phyloP scores from a whole-genome alignment of 2,329 filamentous ascomycete species.

The Aspergillus carbonarius region DNA sequence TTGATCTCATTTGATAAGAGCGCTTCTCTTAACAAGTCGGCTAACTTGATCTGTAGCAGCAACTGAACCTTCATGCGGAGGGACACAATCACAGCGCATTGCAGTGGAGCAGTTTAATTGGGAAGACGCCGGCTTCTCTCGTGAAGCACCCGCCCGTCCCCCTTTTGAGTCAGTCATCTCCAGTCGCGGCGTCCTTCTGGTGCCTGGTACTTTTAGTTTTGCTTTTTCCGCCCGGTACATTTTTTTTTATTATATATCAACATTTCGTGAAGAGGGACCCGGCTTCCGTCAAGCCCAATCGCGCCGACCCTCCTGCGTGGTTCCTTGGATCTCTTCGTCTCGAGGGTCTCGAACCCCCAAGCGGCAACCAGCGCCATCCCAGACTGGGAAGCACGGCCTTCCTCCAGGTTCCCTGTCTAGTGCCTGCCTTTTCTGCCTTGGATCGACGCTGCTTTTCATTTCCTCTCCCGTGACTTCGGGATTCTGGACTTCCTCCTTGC shows the following conservation, averaged over 20 bases:
- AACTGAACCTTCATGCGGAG: conserved; percentile 3
- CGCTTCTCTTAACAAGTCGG: not conserved
- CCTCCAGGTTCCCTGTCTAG: not conserved
- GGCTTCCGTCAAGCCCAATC: not conserved
- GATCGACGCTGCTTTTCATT: conserved; percentile 9
- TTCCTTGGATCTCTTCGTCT: not conserved
- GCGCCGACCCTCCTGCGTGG: not conserved
- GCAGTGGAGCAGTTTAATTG: conserved; percentile 14
- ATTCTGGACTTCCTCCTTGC: conserved; percentile 1
- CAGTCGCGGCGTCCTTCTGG: conserved; percentile 6
- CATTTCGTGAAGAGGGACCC: not conserved
- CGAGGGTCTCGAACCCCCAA: not conserved
- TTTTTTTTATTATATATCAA: not conserved
- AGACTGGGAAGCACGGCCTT: conserved; percentile 1
- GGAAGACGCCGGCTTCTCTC: conserved; percentile 11
- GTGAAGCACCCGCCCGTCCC: conserved; percentile 10
- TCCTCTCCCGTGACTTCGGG: conserved; percentile 6
- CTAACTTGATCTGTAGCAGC: conserved; percentile 8
- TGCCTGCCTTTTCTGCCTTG: conserved; percentile 1
- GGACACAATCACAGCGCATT: conserved; percentile 1
- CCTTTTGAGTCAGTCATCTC: conserved; percentile 5
- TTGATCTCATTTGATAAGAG: conserved; percentile 2
- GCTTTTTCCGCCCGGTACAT: not conserved
- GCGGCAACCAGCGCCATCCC: not conserved
- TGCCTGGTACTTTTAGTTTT: not conserved